A percentile compares a stretch with the other conserved stretches of the same genome.
Conservation (phyloP, 345 rosid genomes). For the Pugionium cornutum region DNA sequence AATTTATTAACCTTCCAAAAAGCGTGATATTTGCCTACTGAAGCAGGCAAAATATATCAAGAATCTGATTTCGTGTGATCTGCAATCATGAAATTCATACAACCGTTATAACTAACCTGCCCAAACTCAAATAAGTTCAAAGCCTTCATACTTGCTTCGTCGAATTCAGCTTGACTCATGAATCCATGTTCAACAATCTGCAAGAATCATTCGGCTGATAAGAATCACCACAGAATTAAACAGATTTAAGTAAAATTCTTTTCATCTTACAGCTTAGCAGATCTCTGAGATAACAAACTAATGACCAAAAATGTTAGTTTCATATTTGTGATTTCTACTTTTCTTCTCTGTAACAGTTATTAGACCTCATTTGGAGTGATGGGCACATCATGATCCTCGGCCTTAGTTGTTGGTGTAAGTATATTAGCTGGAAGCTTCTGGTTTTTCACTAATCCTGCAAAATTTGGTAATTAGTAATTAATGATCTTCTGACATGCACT, state of each 20-base stretch:
- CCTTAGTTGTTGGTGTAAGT: slow-evolving; percentile 88
- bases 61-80: neutral
- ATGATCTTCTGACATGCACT: slow-evolving; percentile 13
- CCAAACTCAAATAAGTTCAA: slow-evolving; percentile 85
- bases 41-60: neutral
- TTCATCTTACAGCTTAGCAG: slow-evolving; percentile 23
- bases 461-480: slow-evolving; percentile 12
- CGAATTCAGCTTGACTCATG: slow-evolving; percentile 82
- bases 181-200: slow-evolving; percentile 76
- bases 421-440: slow-evolving; percentile 72
- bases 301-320: neutral
- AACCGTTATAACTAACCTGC: slow-evolving; percentile 57
- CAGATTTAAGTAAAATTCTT: neutral
- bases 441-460: slow-evolving; percentile 67
- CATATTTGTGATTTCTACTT: neutral
- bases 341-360: slow-evolving; percentile 6
- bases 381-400: slow-evolving; percentile 82
- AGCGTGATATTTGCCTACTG: neutral
- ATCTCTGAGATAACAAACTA: slow-evolving; percentile 17
- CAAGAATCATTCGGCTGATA: slow-evolving; percentile 37
- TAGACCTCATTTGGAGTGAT: slow-evolving; percentile 70
- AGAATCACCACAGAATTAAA: slow-evolving; percentile 24
- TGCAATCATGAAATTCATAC: neutral
- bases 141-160: slow-evolving; percentile 80
- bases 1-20: slow-evolving; percentile 25